These are phyloP conservation scores for Endothia cerciana DNA, from an alignment of 2,329 filamentous ascomycete genomes.

Conservation along the genomic window DNA sequence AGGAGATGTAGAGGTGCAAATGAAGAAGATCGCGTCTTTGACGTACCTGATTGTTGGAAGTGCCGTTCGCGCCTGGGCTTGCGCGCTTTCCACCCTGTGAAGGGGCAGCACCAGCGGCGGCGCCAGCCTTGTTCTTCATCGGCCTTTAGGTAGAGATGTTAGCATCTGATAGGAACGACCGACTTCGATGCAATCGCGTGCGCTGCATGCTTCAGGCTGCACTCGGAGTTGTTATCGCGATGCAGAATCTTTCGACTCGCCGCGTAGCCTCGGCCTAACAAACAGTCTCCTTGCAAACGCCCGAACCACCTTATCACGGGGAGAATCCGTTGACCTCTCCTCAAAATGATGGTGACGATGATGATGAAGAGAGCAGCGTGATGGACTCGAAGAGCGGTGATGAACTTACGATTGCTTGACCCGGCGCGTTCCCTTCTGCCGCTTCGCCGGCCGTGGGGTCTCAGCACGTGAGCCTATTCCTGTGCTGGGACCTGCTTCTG, in stretches of 20 bases:
- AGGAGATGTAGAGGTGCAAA: background rate
- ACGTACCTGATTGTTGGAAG: slow-evolving; percentile 57
- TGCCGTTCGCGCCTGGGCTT: slow-evolving; percentile 63
- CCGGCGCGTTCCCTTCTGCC: slow-evolving; percentile 52
- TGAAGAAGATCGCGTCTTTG: slow-evolving; percentile 8
- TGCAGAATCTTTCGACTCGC: background rate
- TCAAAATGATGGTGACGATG: background rate
- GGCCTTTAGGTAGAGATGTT: slow-evolving; percentile 55
- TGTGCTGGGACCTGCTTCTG: slow-evolving; percentile 52
- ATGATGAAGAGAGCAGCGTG: slow-evolving; percentile 11
- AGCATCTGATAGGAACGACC: slow-evolving; percentile 16
- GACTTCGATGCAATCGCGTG: background rate
- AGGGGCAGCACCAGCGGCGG: slow-evolving; percentile 63
- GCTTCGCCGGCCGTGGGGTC: slow-evolving; percentile 64
- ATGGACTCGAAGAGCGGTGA: slow-evolving; percentile 15
- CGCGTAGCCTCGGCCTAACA: background rate
- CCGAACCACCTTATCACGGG: background rate
- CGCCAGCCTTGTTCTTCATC: slow-evolving; percentile 74
- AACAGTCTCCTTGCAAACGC: slow-evolving; percentile 7
- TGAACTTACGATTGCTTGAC: slow-evolving; percentile 71
- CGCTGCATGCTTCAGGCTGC: background rate
- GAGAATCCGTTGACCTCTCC: background rate
- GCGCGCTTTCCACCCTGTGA: slow-evolving; percentile 67
- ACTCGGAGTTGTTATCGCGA: background rate
- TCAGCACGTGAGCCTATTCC: slow-evolving; percentile 60